Conservation (phyloP, 768 basidiomycete genomes). For the Lactifluus volemus region DNA sequence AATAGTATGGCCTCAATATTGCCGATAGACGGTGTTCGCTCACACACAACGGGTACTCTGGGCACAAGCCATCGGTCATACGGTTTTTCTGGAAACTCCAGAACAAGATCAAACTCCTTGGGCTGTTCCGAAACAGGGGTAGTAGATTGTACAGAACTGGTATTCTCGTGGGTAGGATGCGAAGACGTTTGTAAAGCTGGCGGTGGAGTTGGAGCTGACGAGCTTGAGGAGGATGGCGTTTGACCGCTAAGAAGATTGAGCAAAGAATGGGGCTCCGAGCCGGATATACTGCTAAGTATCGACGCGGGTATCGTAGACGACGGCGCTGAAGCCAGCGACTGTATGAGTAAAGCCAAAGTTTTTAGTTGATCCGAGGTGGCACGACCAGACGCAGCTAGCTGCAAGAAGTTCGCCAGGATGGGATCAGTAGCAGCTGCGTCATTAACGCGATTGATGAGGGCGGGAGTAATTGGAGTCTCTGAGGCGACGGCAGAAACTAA, state of each 20-base stretch:
- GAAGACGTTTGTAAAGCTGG: background rate
- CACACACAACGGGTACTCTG: slow-evolving; percentile 45
- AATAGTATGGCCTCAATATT: slow-evolving; percentile 30
- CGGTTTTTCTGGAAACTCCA: slow-evolving; percentile 59
- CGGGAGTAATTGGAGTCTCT: slow-evolving; percentile 43
- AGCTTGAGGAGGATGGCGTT: background rate
- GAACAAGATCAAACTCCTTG: slow-evolving; percentile 61
- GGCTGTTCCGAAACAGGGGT: slow-evolving; percentile 23
- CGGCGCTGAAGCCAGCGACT: slow-evolving; percentile 41
- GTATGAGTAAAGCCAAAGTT: slow-evolving; percentile 64
- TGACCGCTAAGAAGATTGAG: slow-evolving; percentile 5
- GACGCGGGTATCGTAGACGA: background rate
- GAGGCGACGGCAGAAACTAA: slow-evolving; percentile 38
- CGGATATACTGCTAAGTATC: background rate
- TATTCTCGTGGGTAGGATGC: background rate
- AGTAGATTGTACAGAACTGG: background rate
- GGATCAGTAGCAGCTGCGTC: slow-evolving; percentile 58
- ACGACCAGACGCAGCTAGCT: slow-evolving; percentile 50
- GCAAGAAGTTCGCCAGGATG: slow-evolving; percentile 55
- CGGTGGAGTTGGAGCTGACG: slow-evolving; percentile 1
- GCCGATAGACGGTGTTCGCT: slow-evolving; percentile 27
- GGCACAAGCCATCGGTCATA: slow-evolving; percentile 64
- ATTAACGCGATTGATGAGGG: slow-evolving; percentile 56
- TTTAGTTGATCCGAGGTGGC: slow-evolving; percentile 59
- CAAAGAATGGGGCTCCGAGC: background rate